Evolutionary conservation across 768 basidiomycete genomes (phyloP).

Genomic region (Hemileccinum impolitum): DNA sequence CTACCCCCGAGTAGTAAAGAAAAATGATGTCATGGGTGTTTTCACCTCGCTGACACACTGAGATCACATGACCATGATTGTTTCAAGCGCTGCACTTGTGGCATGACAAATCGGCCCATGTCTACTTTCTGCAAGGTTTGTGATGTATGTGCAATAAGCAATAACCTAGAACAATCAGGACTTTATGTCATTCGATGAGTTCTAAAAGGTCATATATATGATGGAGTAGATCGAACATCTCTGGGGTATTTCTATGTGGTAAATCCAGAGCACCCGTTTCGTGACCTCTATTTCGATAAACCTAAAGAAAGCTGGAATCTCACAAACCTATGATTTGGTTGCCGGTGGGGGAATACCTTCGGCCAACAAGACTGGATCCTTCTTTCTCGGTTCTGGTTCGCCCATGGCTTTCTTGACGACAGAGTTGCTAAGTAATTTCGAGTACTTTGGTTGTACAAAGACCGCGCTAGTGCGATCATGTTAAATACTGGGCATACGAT

Average conservation of each 20-base stretch:
- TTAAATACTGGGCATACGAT: background rate
- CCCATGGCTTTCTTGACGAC: constrained; percentile 67
- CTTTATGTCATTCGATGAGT: too few relatives aligned
- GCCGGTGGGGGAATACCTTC: constrained; percentile 29
- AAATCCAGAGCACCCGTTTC: background rate
- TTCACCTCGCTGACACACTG: too few relatives aligned
- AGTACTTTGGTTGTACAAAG: constrained; percentile 89
- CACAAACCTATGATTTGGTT: constrained; percentile 21
- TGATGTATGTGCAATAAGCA: too few relatives aligned
- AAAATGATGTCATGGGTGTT: too few relatives aligned
- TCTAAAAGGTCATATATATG: too few relatives aligned
- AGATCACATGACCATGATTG: too few relatives aligned
- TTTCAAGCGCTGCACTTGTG: too few relatives aligned
- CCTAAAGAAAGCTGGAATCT: background rate
- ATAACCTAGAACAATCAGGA: too few relatives aligned
- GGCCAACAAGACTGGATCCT: constrained; percentile 22
- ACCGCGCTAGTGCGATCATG: constrained; percentile 47
- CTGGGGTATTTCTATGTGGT: background rate
- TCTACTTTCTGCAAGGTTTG: too few relatives aligned
- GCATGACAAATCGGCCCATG: too few relatives aligned
- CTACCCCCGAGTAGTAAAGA: too few relatives aligned
- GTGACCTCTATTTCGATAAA: background rate
- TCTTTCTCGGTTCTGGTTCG: constrained; percentile 37
- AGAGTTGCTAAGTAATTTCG: constrained; percentile 64
- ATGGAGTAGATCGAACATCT: background rate